Percentiles rank a stretch among this genome's conserved stretches.
These are phyloP conservation scores for Clarkia xantiana DNA, from an alignment of 345 rosid species.

Conservation along the genomic window DNA sequence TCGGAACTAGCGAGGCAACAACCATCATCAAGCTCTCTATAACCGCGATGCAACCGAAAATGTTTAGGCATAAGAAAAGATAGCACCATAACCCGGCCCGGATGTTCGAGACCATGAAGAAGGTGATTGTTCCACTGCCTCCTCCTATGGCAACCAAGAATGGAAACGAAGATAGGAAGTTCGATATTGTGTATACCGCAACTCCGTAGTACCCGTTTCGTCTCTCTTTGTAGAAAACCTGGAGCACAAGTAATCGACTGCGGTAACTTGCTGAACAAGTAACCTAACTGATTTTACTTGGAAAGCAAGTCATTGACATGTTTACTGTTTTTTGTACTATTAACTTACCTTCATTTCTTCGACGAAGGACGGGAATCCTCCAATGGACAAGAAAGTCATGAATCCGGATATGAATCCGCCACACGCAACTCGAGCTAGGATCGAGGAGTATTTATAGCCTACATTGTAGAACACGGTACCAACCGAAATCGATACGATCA, in stretches of 20 bases:
- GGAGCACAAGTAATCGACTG: not conserved
- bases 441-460: constrained; percentile 69
- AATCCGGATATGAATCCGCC: constrained; percentile 82
- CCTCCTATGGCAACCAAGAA: constrained; percentile 51
- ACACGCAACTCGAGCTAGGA: constrained; percentile 85
- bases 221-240: constrained; percentile 91
- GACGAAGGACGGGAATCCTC: constrained; percentile 91
- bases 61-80: constrained; percentile 61
- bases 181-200: constrained; percentile 59
- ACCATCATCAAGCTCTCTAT: constrained; percentile 98
- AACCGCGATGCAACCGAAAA: constrained; percentile 64
- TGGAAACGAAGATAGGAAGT: constrained; percentile 73
- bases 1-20: constrained; percentile 74
- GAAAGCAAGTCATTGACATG: too few relatives aligned
- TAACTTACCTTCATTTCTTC: constrained; percentile 79
- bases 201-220: constrained; percentile 83
- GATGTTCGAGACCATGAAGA: constrained; percentile 59
- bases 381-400: constrained; percentile 94
- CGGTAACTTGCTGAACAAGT: too few relatives aligned
- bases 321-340: too few relatives aligned
- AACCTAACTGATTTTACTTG: too few relatives aligned
- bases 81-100: constrained; percentile 58
- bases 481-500: constrained; percentile 63
- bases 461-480: constrained; percentile 79
- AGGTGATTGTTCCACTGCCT: constrained; percentile 65